A percentile compares a stretch with the other conserved stretches of the same genome.
Evolutionary conservation across 129 eudicot genomes (phyloP).

Genomic region (sunflower (Helianthus annuus)): DNA sequence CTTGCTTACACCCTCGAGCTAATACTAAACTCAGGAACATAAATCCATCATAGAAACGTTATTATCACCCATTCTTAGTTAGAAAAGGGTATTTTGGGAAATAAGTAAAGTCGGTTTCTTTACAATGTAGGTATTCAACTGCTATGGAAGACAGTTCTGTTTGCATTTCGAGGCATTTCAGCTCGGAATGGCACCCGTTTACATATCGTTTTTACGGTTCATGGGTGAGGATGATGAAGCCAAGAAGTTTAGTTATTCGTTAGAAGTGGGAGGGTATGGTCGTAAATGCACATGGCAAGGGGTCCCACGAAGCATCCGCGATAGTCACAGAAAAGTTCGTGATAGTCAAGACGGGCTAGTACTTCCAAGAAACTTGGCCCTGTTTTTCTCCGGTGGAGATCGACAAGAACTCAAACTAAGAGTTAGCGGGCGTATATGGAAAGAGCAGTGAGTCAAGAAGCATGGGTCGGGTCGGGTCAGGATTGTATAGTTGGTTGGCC

Average conservation of each 20-base stretch:
- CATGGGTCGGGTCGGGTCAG: constrained; percentile 11
- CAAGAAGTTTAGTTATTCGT: constrained; percentile 57
- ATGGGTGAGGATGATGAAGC: constrained; percentile 96
- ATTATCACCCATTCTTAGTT: neutral
- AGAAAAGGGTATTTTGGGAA: neutral
- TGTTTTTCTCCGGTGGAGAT: constrained; percentile 82
- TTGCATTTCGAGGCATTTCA: constrained; percentile 91
- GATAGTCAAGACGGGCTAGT: constrained; percentile 87
- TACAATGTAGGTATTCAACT: constrained; percentile 73
- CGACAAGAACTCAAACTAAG: constrained; percentile 79
- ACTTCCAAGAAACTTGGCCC: constrained; percentile 68
- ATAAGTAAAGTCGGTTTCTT: neutral
- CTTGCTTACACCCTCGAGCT: neutral
- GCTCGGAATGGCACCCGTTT: constrained; percentile 86
- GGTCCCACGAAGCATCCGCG: constrained; percentile 85
- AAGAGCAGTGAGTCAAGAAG: constrained; percentile 44
- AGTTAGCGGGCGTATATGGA: constrained; percentile 84
- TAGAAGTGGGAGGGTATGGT: constrained; percentile 77
- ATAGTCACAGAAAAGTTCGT: constrained; percentile 76
- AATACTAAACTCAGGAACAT: neutral
- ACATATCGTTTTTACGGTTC: constrained; percentile 77
- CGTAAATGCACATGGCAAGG: constrained; percentile 89
- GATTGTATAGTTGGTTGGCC: constrained; percentile 25
- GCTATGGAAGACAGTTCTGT: constrained; percentile 78
- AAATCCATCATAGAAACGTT: neutral